These are phyloP conservation scores for Thelonectria discophora DNA, from an alignment of 2,329 filamentous ascomycete genomes.

Conservation along the genomic window DNA sequence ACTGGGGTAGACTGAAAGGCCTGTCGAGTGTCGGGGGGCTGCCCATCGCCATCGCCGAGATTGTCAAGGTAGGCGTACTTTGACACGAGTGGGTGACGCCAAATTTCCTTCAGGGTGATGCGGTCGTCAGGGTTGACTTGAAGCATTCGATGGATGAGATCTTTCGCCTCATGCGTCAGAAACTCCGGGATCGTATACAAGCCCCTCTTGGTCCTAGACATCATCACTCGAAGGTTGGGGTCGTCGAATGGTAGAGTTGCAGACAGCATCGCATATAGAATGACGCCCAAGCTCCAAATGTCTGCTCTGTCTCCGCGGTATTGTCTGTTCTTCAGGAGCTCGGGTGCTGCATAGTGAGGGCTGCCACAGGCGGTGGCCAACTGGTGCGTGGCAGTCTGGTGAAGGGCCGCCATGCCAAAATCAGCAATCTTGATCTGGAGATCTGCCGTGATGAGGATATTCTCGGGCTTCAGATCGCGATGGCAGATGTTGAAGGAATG, in stretches of 20 bases:
- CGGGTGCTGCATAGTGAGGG: conserved; percentile 94
- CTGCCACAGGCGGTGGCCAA: conserved; percentile 93
- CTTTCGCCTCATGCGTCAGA: conserved; percentile 74
- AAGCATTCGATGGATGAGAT: conserved; percentile 83
- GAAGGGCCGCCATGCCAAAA: conserved; percentile 95
- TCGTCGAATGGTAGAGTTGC: conserved; percentile 86
- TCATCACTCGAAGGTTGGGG: conserved; percentile 68
- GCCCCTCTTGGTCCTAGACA: conserved; percentile 67
- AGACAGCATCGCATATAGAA: conserved; percentile 86
- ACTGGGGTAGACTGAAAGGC: conserved; percentile 68
- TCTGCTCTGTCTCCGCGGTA: conserved; percentile 90
- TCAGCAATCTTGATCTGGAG: conserved; percentile 92
- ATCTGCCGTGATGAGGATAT: conserved; percentile 83
- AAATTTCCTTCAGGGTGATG: conserved; percentile 83
- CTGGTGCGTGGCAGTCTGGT: conserved; percentile 80
- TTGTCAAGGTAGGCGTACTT: conserved; percentile 84
- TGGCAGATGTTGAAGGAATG: conserved; percentile 96
- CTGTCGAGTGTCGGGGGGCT: conserved; percentile 66
- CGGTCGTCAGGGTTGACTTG: conserved; percentile 80
- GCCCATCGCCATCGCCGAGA: conserved; percentile 62
- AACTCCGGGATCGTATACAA: conserved; percentile 68
- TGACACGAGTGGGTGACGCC: conserved; percentile 84
- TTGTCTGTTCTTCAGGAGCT: conserved; percentile 78
- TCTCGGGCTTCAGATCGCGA: conserved; percentile 95
- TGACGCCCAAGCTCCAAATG: conserved; percentile 93